phyloP scores from a whole-genome alignment of 768 basidiomycete genomes.

The Serendipita sp. region DNA sequence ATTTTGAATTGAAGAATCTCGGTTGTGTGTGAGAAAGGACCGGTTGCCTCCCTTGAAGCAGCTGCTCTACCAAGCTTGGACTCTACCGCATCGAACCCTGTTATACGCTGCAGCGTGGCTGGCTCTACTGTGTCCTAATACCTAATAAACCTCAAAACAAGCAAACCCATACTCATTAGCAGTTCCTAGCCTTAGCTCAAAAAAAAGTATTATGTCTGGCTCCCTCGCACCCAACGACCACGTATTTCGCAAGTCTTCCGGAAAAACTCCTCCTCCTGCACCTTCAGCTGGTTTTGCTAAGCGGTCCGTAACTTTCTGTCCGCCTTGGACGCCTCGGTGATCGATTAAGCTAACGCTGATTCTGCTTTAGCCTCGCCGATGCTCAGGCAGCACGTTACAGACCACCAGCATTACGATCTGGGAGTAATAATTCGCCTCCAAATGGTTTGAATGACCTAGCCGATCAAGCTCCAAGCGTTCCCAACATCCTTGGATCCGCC shows the following conservation, averaged over 20 bases:
- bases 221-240: constrained; percentile 10
- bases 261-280: constrained; percentile 81
- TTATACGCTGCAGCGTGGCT: constrained; percentile 2
- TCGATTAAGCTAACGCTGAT: constrained; percentile 12
- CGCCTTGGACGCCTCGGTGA: constrained; percentile 4
- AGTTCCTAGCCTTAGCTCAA: background rate
- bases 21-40: background rate
- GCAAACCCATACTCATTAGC: background rate
- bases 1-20: background rate
- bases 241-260: constrained; percentile 32
- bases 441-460: constrained; percentile 44
- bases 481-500: constrained; percentile 29
- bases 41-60: background rate
- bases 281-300: constrained; percentile 82
- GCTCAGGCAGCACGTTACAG: constrained; percentile 63
- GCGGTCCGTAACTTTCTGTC: constrained; percentile 34
- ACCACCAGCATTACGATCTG: constrained; percentile 60
- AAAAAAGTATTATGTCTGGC: constrained; percentile 11
- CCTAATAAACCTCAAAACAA: background rate
- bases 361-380: constrained; percentile 26
- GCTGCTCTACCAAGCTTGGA: background rate
- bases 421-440: constrained; percentile 56
- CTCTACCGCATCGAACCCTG: background rate
- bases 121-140: constrained; percentile 7
- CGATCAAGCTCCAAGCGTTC: constrained; percentile 33